phyloP scores from a whole-genome alignment of 768 basidiomycete genomes.

The Agrocybe pediades region DNA sequence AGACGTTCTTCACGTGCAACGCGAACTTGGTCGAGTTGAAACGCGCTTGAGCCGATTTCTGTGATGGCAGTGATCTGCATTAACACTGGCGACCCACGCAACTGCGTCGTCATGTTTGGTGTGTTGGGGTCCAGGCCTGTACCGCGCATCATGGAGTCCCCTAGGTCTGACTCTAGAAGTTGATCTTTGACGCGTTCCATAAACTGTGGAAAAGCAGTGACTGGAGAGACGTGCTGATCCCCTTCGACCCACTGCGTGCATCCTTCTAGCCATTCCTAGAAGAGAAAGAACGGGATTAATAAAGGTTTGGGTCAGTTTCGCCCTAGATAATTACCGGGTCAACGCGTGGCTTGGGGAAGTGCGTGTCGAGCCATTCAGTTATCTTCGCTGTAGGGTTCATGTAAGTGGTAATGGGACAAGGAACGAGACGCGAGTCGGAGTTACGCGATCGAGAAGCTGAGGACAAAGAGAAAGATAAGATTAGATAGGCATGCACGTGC shows the following conservation, averaged over 20 bases:
- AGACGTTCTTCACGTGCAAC: conserved; percentile 65
- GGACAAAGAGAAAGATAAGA: conserved; percentile 20
- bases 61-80: conserved; percentile 79
- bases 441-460: conserved; percentile 1
- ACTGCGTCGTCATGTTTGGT: conserved; percentile 32
- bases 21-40: conserved; percentile 71
- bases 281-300: conserved; percentile 5
- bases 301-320: background rate
- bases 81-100: conserved; percentile 54
- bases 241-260: conserved; percentile 67
- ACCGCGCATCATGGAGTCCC: conserved; percentile 68
- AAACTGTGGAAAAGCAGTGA: conserved; percentile 50
- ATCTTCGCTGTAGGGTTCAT: conserved; percentile 37
- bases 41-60: conserved; percentile 85
- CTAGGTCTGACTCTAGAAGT: conserved; percentile 70
- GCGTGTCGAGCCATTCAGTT: conserved; percentile 50
- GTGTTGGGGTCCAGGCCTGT: conserved; percentile 66
- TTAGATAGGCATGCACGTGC: conserved; percentile 14
- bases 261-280: conserved; percentile 76
- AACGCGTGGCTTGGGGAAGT: conserved; percentile 62
- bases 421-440: background rate
- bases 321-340: conserved; percentile 55
- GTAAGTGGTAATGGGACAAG: conserved; percentile 7
- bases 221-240: conserved; percentile 48
- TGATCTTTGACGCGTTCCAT: conserved; percentile 60